Evolutionary conservation across 352 stramenopile species (phyloP), one percentile per base, ranked within the genome.

Genomic region (Phytophthora uliginosa): DNA sequence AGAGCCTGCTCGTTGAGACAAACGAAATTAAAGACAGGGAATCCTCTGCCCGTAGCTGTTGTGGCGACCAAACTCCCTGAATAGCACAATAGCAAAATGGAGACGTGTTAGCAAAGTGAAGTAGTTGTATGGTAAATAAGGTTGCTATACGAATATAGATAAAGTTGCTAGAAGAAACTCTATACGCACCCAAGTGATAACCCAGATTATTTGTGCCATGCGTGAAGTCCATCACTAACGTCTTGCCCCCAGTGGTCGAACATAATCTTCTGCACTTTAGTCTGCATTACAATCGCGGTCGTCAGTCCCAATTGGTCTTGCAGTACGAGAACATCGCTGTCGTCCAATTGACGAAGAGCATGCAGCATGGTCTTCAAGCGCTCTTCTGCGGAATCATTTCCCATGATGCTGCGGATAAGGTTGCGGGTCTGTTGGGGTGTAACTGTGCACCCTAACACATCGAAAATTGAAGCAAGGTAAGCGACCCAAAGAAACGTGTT

Each of bases 21-120:
- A 28, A 75, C 36, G 36, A 75, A 75, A 45, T 76, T 63, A 4
- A 76, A 20, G 2, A 71, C 59, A 18, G 68, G 63, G 20, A 79
- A 68, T 1, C 55, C 68, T 42, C 59, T 60, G 1, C 63, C 73
- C 15, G 57, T 73, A 4, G 59, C 34, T 33, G 61, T 70, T 4
- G 57, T 78, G 5, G 64, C 53, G 18, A 78, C 31, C 2, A 78
- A 54, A 36, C 57, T 78, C 7, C 58, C 56, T 75, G 34, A 54
- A 28, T 31, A 31, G 24, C 24, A 31, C 28, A 31, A 31, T 31
- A 31, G 28, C 6, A 31, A 31, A 31, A 31, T 31, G 28, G 28
- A 31, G 28, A 3, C 7, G 28, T 31, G 28, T 31, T 31, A 31
- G 28, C 55, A 60, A 53, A 52, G 20, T 10, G 17, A 52, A 10